Evolutionary conservation across 2,329 filamentous ascomycete genomes (phyloP).

Genomic region (Scedosporium apiospermum): DNA sequence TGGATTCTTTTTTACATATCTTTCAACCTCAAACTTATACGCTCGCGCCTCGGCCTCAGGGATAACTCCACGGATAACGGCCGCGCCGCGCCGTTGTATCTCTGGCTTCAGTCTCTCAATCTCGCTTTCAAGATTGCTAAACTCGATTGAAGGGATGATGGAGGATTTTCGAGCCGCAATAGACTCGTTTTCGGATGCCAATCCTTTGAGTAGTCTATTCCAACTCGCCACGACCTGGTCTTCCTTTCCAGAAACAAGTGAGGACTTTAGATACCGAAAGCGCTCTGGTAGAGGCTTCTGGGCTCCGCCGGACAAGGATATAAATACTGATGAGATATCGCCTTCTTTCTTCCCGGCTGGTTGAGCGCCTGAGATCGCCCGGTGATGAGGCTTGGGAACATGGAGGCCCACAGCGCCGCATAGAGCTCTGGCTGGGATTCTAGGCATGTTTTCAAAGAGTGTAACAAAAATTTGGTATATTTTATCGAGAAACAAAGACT

Average conservation of each 20-base stretch:
- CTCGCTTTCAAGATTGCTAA: conserved; percentile 30
- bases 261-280: conserved; percentile 46
- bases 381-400: background rate
- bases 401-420: background rate
- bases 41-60: conserved; percentile 51
- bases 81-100: conserved; percentile 50
- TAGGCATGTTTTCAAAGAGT: background rate
- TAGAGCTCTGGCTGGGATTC: background rate
- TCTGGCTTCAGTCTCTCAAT: conserved; percentile 30
- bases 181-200: conserved; percentile 36
- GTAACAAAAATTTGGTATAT: too few species aligned
- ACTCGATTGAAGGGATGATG: conserved; percentile 45
- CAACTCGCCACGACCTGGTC: conserved; percentile 36
- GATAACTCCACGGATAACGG: conserved; percentile 57
- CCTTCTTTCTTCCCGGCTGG: conserved; percentile 39
- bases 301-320: conserved; percentile 42
- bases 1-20: conserved; percentile 57
- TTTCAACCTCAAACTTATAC: conserved; percentile 55
- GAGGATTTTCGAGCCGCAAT: conserved; percentile 34
- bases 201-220: conserved; percentile 33
- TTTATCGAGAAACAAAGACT: too few species aligned
- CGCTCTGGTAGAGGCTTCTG: conserved; percentile 40
- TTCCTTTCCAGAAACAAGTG: conserved; percentile 40
- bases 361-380: background rate
- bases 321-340: conserved; percentile 53